Conservation (phyloP, 1,139 yeast genomes). For the Suhomyces kunorum region DNA sequence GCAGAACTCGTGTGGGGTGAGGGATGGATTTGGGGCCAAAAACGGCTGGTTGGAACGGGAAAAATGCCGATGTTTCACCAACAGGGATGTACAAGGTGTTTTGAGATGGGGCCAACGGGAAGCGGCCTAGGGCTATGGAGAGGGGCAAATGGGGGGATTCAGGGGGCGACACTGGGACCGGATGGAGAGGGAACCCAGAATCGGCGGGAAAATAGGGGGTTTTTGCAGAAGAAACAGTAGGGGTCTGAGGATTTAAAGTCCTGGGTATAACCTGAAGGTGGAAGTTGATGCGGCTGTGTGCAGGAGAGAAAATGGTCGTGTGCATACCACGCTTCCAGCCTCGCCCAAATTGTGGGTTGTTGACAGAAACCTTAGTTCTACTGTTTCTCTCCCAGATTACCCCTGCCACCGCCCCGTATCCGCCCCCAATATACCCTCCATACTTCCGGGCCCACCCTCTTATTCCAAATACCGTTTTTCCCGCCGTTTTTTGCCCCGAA, state of each 20-base stretch:
- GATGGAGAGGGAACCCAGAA: not conserved
- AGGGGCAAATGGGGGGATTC: too few relatives aligned
- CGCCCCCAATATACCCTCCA: not conserved
- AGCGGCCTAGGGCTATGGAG: too few relatives aligned
- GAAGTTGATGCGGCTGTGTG: not conserved
- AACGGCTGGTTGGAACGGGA: too few relatives aligned
- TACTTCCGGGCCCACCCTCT: not conserved
- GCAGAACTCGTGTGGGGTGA: too few relatives aligned
- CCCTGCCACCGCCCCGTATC: not conserved
- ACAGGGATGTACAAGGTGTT: too few relatives aligned
- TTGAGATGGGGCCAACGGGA: too few relatives aligned
- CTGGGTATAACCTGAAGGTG: not conserved
- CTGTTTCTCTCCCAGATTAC: not conserved
- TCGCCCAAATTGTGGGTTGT: constrained; percentile 3
- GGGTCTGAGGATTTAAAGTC: too few relatives aligned
- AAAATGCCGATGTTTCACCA: too few relatives aligned
- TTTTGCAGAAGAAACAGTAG: not conserved
- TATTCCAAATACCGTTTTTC: not conserved
- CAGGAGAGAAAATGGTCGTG: constrained; percentile 1
- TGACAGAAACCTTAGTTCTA: not conserved
- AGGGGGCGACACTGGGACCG: not conserved
- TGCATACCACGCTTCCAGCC: not conserved
- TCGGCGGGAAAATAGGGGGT: not conserved
- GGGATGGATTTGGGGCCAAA: too few relatives aligned
- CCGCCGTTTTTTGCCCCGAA: not conserved